phyloP scores from a whole-genome alignment of 2,329 filamentous ascomycete species.

The Diaporthe batatas region DNA sequence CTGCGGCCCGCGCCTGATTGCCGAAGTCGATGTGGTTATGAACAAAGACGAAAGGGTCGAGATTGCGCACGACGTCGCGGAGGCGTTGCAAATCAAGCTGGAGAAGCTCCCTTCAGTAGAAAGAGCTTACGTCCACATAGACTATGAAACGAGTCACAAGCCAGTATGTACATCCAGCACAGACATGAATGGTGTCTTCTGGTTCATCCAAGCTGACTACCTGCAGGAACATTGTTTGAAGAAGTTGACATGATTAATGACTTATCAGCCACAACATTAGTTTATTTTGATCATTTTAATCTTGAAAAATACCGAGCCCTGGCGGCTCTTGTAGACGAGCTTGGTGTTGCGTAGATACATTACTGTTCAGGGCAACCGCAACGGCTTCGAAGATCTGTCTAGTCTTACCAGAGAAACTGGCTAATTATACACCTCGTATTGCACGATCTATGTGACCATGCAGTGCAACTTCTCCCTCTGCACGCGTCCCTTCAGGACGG shows the following conservation, averaged over 20 bases:
- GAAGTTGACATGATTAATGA: constrained; percentile 27
- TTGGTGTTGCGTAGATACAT: neutral
- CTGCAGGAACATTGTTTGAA: constrained; percentile 34
- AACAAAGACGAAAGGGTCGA: constrained; percentile 77
- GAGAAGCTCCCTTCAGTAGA: constrained; percentile 93
- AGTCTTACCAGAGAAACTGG: too few relatives aligned
- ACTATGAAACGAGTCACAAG: constrained; percentile 97
- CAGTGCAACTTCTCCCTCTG: too few relatives aligned
- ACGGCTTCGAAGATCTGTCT: too few relatives aligned
- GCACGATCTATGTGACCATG: neutral
- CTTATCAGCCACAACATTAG: accelerated
- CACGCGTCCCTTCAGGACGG: too few relatives aligned
- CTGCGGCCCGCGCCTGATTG: constrained; percentile 87
- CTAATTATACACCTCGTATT: neutral
- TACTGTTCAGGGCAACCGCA: neutral
- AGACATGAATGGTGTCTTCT: too few relatives aligned
- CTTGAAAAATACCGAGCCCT: neutral
- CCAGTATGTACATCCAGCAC: constrained; percentile 62
- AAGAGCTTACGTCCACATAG: constrained; percentile 94
- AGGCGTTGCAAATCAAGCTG: constrained; percentile 92
- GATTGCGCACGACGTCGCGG: constrained; percentile 91
- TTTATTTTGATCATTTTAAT: neutral
- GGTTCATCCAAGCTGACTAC: neutral
- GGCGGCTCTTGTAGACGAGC: neutral
- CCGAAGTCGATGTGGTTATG: constrained; percentile 98